Base-by-base conservation (phyloP, 805 yeast species). In the Candida namnaoensis region DNA sequence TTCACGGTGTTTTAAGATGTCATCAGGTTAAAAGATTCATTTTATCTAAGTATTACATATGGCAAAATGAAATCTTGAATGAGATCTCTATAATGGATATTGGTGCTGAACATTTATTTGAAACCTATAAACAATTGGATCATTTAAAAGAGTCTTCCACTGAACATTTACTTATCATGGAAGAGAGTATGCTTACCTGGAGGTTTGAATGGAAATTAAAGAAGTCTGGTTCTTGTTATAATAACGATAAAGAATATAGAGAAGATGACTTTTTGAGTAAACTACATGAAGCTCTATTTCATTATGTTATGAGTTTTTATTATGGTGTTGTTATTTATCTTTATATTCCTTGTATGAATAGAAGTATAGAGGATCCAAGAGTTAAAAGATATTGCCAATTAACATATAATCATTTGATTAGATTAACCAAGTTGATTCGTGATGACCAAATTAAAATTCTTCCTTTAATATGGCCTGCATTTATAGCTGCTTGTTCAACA, bases 391-490 rank as follows among this genome's bases (percentile, higher is more conserved):
- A 12, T 12, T 30, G 32, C 10, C 12, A 9, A 9, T 7, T 5
- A 12, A 12, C 32, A 5, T 30, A 11, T 12, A 30, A 12, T 5
- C 32, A 30, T 30, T 12, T 30, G 5, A 5, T 12, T 7, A 30
- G 10, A 12, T 30, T 30, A 12, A 30, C 32, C 10, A 30, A 9
- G n/a, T 12, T 30, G n/a, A 30, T 30, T 5, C 10, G n/a, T 12
- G 10, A 9, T 11, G 32, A 12, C n/a, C 5, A 30, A 12, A 12
- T 30, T 44, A 71, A 68, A 34, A 76, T 76, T 38, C 75, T 76
- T 42, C 82, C 82, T 10, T 60, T 76, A 34, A 76, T 76, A 50
- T 76, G 82, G 82, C 82, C 76, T 53, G 82, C 81, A 0, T 76
- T 76, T 44, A 70, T 76, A 35, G 81, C 81, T 1, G 81, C 81